Percentiles rank a stretch among this genome's conserved stretches.
Evolutionary conservation across 1,139 yeast species (phyloP).

Genomic region (Pichia sp.): DNA sequence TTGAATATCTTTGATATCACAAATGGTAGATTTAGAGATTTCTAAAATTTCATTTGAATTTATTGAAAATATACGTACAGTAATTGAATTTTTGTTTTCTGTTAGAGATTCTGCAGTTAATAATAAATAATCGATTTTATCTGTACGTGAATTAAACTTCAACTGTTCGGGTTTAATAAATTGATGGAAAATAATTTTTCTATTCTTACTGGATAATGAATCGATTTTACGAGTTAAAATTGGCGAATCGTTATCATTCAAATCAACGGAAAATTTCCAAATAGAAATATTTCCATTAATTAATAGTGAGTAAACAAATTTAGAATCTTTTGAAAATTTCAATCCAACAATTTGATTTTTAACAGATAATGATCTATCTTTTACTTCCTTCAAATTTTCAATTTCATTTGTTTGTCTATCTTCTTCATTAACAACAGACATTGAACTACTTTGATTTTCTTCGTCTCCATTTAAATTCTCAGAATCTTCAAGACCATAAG

Average conservation of each 20-base stretch:
- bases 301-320: conserved; percentile 37
- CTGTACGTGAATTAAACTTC: conserved; percentile 16
- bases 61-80: conserved; percentile 24
- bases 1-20: conserved; percentile 10
- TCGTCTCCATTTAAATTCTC: conserved; percentile 21
- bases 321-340: conserved; percentile 33
- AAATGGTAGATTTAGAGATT: conserved; percentile 23
- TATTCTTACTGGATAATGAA: conserved; percentile 12
- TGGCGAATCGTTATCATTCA: conserved; percentile 16
- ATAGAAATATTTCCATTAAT: conserved; percentile 35
- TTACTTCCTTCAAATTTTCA: conserved; percentile 23
- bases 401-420: conserved; percentile 22
- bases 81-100: conserved; percentile 10
- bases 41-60: conserved; percentile 23
- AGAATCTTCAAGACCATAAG: conserved; percentile 22
- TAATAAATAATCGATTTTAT: conserved; percentile 22
- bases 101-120: conserved; percentile 23
- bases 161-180: conserved; percentile 26
- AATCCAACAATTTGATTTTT: conserved; percentile 33
- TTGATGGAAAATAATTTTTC: conserved; percentile 18
- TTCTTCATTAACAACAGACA: conserved; percentile 25
- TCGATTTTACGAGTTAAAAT: conserved; percentile 11
- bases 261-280: conserved; percentile 31
- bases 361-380: conserved; percentile 27
- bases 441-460: conserved; percentile 24